These are phyloP conservation scores for Crassisporium funariophilum DNA, from an alignment of 768 basidiomycete species.

Conservation along the genomic window DNA sequence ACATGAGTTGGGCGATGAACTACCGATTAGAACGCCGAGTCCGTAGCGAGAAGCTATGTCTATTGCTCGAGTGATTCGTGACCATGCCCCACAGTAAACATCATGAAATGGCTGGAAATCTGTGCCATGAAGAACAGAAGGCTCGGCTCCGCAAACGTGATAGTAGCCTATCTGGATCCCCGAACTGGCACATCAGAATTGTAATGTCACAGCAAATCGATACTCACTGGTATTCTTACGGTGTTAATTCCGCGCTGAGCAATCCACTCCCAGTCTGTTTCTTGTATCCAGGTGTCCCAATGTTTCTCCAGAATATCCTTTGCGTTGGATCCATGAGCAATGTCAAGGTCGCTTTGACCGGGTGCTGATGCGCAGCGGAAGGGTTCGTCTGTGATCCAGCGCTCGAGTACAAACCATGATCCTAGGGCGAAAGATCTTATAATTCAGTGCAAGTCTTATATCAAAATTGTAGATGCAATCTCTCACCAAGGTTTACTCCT, in stretches of 20 bases:
- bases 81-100: slow-evolving; percentile 70
- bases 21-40: slow-evolving; percentile 77
- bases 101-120: slow-evolving; percentile 56
- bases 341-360: slow-evolving; percentile 69
- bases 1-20: slow-evolving; percentile 11
- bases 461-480: slow-evolving; percentile 20
- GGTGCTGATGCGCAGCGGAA: slow-evolving; percentile 55
- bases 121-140: slow-evolving; percentile 60
- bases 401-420: slow-evolving; percentile 78
- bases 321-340: slow-evolving; percentile 60
- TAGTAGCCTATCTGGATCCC: slow-evolving; percentile 67
- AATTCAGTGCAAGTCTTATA: neutral
- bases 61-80: slow-evolving; percentile 59
- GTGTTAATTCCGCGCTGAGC: slow-evolving; percentile 58
- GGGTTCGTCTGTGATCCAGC: slow-evolving; percentile 68
- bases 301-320: slow-evolving; percentile 56
- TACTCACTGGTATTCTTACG: slow-evolving; percentile 59
- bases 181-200: neutral
- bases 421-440: slow-evolving; percentile 40
- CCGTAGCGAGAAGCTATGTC: slow-evolving; percentile 54
- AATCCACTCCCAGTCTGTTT: slow-evolving; percentile 68
- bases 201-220: slow-evolving; percentile 19
- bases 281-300: slow-evolving; percentile 74
- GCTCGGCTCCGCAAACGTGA: slow-evolving; percentile 62
- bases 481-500: slow-evolving; percentile 80